phyloP scores from a whole-genome alignment of 2,329 filamentous ascomycete genomes.

The Myotisia sp. region DNA sequence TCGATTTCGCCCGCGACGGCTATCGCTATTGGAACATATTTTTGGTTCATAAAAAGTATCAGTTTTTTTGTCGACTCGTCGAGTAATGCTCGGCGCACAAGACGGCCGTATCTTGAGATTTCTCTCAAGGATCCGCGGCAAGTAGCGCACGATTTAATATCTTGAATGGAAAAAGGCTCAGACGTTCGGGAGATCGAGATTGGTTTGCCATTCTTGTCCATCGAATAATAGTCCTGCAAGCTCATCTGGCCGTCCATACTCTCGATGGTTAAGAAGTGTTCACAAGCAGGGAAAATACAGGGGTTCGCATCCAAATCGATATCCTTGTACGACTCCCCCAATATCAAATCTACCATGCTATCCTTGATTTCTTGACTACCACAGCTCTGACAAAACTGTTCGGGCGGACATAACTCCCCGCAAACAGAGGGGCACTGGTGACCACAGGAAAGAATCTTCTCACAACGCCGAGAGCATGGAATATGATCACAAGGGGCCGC shows the following conservation, averaged over 20 bases:
- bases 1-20: neutral
- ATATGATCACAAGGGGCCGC: slow-evolving; percentile 53
- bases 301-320: slow-evolving; percentile 46
- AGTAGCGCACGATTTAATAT: slow-evolving; percentile 41
- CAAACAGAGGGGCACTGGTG: slow-evolving; percentile 53
- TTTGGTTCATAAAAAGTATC: slow-evolving; percentile 37
- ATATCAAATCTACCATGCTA: slow-evolving; percentile 43
- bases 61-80: slow-evolving; percentile 53
- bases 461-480: slow-evolving; percentile 50
- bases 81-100: slow-evolving; percentile 45
- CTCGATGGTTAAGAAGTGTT: slow-evolving; percentile 47
- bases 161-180: slow-evolving; percentile 37
- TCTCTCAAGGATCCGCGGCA: slow-evolving; percentile 47
- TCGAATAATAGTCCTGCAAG: slow-evolving; percentile 27
- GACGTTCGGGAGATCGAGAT: slow-evolving; percentile 18
- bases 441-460: slow-evolving; percentile 39
- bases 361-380: slow-evolving; percentile 29
- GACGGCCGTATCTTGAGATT: slow-evolving; percentile 47
- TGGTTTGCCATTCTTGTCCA: slow-evolving; percentile 17
- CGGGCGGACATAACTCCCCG: slow-evolving; percentile 46
- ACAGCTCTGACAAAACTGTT: slow-evolving; percentile 45
- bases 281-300: slow-evolving; percentile 48
- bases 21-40: slow-evolving; percentile 29
- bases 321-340: slow-evolving; percentile 41
- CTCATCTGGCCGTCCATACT: slow-evolving; percentile 49